Percentiles rank a stretch among this genome's conserved stretches.
Evolutionary conservation across 176 grass and related monocot genomes (phyloP).

Genomic region (Cymbopogon citratus): DNA sequence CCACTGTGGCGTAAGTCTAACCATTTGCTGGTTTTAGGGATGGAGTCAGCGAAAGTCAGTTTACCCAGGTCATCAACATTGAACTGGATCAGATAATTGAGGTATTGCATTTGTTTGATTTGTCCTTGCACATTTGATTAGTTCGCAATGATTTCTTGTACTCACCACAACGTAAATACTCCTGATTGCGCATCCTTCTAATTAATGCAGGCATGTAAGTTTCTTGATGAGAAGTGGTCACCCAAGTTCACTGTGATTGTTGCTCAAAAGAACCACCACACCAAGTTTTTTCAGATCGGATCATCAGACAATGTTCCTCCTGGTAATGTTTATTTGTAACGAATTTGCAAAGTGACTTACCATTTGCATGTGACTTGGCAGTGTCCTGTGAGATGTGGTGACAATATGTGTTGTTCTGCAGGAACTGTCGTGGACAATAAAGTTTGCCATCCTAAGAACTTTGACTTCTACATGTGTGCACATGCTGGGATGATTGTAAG

Average conservation of each 20-base stretch:
- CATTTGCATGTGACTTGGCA: not conserved
- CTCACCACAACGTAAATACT: not conserved
- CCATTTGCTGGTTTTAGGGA: constrained; percentile 44
- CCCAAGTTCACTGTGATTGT: constrained; percentile 77
- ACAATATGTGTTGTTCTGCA: constrained; percentile 22
- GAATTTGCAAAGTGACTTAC: not conserved
- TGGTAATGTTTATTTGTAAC: constrained; percentile 36
- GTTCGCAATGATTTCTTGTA: not conserved
- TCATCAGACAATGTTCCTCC: constrained; percentile 84
- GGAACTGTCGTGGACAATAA: constrained; percentile 81
- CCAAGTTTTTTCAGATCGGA: constrained; percentile 65
- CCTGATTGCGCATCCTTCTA: not conserved
- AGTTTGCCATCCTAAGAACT: constrained; percentile 82
- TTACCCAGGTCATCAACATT: constrained; percentile 78
- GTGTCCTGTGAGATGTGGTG: not conserved
- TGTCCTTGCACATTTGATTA: not conserved
- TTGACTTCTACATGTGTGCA: constrained; percentile 94
- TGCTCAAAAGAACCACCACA: constrained; percentile 89
- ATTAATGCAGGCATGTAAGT: constrained; percentile 68
- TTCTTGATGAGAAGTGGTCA: constrained; percentile 67
- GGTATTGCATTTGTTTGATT: constrained; percentile 30
- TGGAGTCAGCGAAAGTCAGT: constrained; percentile 86
- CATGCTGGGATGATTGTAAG: constrained; percentile 85
- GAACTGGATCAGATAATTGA: constrained; percentile 91
- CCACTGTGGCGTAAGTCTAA: not conserved